These are phyloP conservation scores for Aeschynomene evenia DNA, from an alignment of 306 rosid species.

Conservation along the genomic window DNA sequence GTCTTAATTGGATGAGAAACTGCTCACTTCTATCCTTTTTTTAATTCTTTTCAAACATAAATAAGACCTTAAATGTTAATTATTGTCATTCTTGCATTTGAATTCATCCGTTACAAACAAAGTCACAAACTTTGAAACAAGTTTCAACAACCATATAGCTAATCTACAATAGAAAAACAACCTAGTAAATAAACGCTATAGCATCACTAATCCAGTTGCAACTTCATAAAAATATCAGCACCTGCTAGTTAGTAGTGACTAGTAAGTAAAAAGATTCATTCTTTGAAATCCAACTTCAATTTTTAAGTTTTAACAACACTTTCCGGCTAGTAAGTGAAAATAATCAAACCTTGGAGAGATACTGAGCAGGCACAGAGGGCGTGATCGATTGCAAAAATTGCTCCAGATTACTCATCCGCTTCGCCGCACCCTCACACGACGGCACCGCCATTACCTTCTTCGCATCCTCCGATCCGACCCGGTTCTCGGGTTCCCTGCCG, in stretches of 20 bases:
- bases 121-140: neutral
- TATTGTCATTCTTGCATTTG: neutral
- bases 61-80: neutral
- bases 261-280: too few species aligned
- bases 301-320: neutral
- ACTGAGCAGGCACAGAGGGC: constrained; percentile 66
- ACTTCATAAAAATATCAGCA: too few species aligned
- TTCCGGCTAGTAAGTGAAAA: constrained; percentile 1
- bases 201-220: neutral
- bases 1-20: neutral
- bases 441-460: constrained; percentile 37
- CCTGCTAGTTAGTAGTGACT: too few species aligned
- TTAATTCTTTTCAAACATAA: neutral
- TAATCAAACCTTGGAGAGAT: constrained; percentile 56
- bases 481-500: constrained; percentile 43
- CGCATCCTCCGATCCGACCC: constrained; percentile 38
- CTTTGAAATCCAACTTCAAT: too few species aligned
- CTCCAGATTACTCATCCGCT: constrained; percentile 61
- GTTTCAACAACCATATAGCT: neutral
- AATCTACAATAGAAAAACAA: neutral
- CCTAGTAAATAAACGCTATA: neutral
- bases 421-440: constrained; percentile 31
- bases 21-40: neutral
- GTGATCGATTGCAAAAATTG: constrained; percentile 68
- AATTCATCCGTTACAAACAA: constrained; percentile 15